Base-by-base conservation (phyloP, 306 rosid species). In the Canavalia gladiata region DNA sequence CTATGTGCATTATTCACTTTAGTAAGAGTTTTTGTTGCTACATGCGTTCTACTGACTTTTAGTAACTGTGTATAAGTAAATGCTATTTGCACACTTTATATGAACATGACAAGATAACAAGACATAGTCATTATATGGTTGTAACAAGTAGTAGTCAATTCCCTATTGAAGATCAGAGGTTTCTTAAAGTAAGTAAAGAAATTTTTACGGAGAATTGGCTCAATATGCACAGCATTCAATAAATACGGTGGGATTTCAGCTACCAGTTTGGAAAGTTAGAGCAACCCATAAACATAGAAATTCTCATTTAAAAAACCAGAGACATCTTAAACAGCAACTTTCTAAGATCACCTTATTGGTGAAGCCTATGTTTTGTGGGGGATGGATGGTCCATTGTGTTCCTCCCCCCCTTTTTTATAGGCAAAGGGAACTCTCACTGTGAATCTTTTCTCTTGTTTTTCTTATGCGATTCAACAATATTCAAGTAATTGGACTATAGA, bases 251-350 rank as follows among this genome's bases (percentile, higher is more conserved):
- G 63, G 33, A 51, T 72, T n/a, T 72, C 47, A 37, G n/a, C 13
- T 34, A 34, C 18, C 33, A 34, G 49, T 31, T 41, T 56, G 39
- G 41, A 41, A 74, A 7, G 69, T 30, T 43, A 4, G 52, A 66
- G 41, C 29, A 43, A 50, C 12, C 51, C 35, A 31, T 59, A 57
- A 57, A 43, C 46, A 13, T 59, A 68, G 52, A 31, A 59, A 39
- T 45, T 30, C 69, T 59, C 30, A 58, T 75, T 43, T 43, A 31
- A 31, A 59, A n/a, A 31, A 8, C 6, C 6, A n/a, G 10, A 11
- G 8, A 54, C 12, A 74, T 3, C 52, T 72, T 39, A 72, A 72
- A 59, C 42, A 37, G 29, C 5, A 37, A 73, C 52, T 72, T 72
- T 54, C 77, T 37, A 39, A 54, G 49, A 9, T 37, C 51, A 33